These are phyloP conservation scores for Fusarium siculi DNA, from an alignment of 2,329 filamentous ascomycete species.

Conservation along the genomic window DNA sequence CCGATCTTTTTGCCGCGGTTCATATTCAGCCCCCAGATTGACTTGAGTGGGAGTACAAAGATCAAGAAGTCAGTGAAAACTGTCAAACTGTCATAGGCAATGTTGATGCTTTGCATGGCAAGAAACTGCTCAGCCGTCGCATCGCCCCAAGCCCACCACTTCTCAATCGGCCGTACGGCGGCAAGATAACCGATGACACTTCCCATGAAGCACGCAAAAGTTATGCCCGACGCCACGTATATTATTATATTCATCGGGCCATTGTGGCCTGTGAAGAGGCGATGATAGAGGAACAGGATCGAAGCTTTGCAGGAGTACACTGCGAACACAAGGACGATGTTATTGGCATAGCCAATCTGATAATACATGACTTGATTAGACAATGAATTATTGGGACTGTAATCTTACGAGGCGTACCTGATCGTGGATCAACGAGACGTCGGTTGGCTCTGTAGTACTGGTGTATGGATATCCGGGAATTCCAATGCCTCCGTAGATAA, in stretches of 20 bases:
- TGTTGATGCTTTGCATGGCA: conserved; percentile 4
- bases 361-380: background rate
- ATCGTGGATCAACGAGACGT: conserved; percentile 3
- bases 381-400: rapidly evolving
- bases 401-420: background rate
- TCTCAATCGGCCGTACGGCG: background rate
- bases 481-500: conserved; percentile 5
- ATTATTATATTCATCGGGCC: conserved; percentile 2
- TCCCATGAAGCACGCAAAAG: conserved; percentile 2
- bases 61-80: conserved; percentile 16
- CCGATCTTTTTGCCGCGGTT: conserved; percentile 10
- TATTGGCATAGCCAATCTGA: conserved; percentile 9
- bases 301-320: conserved; percentile 6
- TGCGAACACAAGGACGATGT: conserved; percentile 4
- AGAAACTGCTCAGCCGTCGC: conserved; percentile 6
- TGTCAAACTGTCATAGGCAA: conserved; percentile 5
- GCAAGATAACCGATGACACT: conserved; percentile 3
- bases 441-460: conserved; percentile 10
- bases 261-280: conserved; percentile 9
- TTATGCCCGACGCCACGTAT: background rate
- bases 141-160: conserved; percentile 22
- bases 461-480: conserved; percentile 12
- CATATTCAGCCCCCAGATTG: conserved; percentile 9
- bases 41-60: conserved; percentile 9
- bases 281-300: conserved; percentile 8